Base-by-base conservation (phyloP, 2,329 filamentous ascomycete species). In the Aulographum hederae region DNA sequence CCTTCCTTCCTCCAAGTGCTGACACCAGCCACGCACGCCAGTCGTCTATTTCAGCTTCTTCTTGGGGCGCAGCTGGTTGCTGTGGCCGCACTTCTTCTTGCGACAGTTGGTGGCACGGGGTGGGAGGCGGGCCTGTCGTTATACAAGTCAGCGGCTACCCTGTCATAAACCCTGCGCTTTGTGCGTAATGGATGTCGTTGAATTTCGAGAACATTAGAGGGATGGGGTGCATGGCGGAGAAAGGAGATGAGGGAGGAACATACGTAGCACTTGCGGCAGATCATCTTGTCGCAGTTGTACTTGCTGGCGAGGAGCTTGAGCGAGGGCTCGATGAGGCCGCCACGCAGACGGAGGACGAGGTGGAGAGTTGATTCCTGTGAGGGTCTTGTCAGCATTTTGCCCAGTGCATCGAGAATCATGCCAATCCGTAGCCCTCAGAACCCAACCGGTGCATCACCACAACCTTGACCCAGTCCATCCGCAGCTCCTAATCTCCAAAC, bases 211-310 rank as follows among this genome's bases (percentile, higher is more conserved):
- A 5, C 6, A 5, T 12, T 16, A 18, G 15, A n/a, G 27, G 21
- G 8, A 6, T 12, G 16, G 2, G 2, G 13, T 19, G 8, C 17
- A 5, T 12, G 18, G 29, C 10, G n/a, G n/a, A n/a, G n/a, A 8
- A 25, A n/a, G n/a, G n/a, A n/a, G n/a, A n/a, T n/a, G n/a, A n/a
- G n/a, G n/a, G n/a, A 19, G 37, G 29, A 36, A 75, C 78, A 51
- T 76, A 89, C 82, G 67, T 95, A 95, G 79, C 89, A 98, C 80
- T 98, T 95, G 73, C 89, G 86, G 82, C 89, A 95, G 67, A 95
- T 93, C 78, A 86, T 86, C 78, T 94, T 94, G 50, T 95, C 89
- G 79, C 86, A 95, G 78, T 98, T 95, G 76, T 91, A 95, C 74
- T 94, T 94, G 70, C 78, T 85, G 57, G 86, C 86, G 44, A 95